Evolutionary conservation across 1,139 yeast species (phyloP).

Genomic region (Saccharomyces pastorianus): DNA sequence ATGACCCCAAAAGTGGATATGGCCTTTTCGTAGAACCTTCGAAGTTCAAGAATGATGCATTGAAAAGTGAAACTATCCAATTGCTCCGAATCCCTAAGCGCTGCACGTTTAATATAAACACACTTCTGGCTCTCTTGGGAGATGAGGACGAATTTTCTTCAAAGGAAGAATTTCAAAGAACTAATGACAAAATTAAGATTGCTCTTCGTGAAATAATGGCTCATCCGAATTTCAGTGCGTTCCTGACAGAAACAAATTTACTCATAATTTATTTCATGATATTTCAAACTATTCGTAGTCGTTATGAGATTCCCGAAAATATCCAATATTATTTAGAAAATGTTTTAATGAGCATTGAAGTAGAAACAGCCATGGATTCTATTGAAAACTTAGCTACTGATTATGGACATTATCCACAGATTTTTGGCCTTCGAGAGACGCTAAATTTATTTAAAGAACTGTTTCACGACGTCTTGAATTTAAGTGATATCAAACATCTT

Average conservation of each 20-base stretch:
- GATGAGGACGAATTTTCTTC: neutral
- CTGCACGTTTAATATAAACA: neutral
- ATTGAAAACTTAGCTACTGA: neutral
- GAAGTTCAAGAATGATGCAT: neutral
- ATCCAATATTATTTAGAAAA: constrained; percentile 17
- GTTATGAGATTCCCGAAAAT: constrained; percentile 14
- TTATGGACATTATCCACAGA: constrained; percentile 11
- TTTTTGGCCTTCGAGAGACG: neutral
- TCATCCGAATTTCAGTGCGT: constrained; percentile 7
- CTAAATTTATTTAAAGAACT: constrained; percentile 9
- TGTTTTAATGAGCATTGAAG: constrained; percentile 18
- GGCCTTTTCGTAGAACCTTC: neutral
- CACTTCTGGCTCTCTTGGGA: neutral
- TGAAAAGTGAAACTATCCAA: neutral
- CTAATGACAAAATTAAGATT: neutral
- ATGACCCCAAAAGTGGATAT: neutral
- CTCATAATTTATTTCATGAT: constrained; percentile 19
- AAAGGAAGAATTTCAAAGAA: neutral
- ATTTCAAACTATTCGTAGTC: constrained; percentile 11
- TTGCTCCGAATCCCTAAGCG: neutral
- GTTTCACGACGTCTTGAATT: neutral
- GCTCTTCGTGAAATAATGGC: neutral
- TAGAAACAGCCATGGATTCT: constrained; percentile 14
- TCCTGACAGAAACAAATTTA: constrained; percentile 18
- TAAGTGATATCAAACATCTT: constrained; percentile 31